Evolutionary conservation across 1,284 basidiomycete genomes (phyloP), one percentile per base, ranked within the genome.

Genomic region (Irpex lacteus): DNA sequence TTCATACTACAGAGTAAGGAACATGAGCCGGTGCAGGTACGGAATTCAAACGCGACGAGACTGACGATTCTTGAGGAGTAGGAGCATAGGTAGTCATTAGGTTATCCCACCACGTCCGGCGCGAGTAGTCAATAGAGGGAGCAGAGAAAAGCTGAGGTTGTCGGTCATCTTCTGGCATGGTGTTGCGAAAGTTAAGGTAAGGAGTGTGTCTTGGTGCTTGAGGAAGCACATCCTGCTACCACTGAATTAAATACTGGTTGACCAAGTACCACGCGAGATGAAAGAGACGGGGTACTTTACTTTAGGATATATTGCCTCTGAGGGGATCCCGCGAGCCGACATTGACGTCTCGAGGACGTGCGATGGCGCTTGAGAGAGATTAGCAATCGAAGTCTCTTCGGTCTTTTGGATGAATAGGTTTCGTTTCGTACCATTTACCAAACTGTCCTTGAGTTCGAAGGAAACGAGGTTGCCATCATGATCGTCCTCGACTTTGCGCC

Each of bases 51-150:
- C 19, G 6, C 40, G 37, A 36, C 34, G 37, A 49, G 36, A 72
- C 82, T 65, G 68, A 82, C 83, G 82, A 78, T 71, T 80, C 77
- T 63, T 81, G 78, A 63, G 74, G 76, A 63, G 72, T 74, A 18
- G 73, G 60, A 37, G 78, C 74, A 71, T 88, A 88, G 11, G 77
- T 77, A 61, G 75, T 74, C 60, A 89, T 73, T 52, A 92, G 82
- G 63, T 76, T 77, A 66, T 86, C 83, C 89, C 89, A 91, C 87
- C 88, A 90, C 36, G 78, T 70, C 67, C 80, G 80, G 67, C 82
- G 82, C 55, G 77, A 76, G 67, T 80, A 78, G 63, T 83, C 81
- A 58, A 79, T 68, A 7, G 76, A 74, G 50, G 81, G 78, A 47
- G 80, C 75, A 59, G 69, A 66, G 63, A 72, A 67, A 60, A 67